phyloP scores from a whole-genome alignment of 768 basidiomycete genomes.

The Mycena floridula region DNA sequence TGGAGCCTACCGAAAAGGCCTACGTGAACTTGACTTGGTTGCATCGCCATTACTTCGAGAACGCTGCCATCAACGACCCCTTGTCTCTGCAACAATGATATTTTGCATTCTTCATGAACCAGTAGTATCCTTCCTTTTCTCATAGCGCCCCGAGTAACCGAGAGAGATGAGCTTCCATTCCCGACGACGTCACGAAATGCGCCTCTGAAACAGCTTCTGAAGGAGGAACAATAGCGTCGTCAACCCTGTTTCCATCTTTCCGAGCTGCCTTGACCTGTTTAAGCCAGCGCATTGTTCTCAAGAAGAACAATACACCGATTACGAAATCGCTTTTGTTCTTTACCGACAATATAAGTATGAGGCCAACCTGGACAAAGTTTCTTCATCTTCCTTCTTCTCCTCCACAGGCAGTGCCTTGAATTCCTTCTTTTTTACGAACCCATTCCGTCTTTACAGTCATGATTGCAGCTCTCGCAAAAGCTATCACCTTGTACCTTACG shows the following conservation, averaged over 20 bases:
- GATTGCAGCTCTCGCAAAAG: conserved; percentile 69
- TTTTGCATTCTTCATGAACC: too few species aligned
- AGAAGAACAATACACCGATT: conserved; percentile 3
- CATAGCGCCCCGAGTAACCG: too few species aligned
- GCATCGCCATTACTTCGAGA: too few species aligned
- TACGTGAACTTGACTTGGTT: too few species aligned
- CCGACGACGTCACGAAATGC: too few species aligned
- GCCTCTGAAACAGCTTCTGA: too few species aligned
- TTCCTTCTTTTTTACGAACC: conserved; percentile 7
- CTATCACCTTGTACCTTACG: conserved; percentile 59
- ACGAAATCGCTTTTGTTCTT: not conserved
- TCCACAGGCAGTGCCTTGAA: conserved; percentile 25
- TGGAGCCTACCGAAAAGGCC: too few species aligned
- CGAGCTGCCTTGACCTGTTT: not conserved
- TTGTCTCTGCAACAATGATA: too few species aligned
- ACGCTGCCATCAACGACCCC: too few species aligned
- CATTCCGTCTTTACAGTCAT: conserved; percentile 35
- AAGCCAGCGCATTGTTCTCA: not conserved
- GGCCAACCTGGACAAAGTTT: not conserved
- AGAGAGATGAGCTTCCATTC: too few species aligned
- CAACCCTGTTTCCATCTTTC: not conserved
- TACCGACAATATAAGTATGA: too few species aligned
- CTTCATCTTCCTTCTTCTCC: conserved; percentile 4
- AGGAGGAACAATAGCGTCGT: not conserved
- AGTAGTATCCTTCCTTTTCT: too few species aligned